phyloP scores from a whole-genome alignment of 108 stramenopile genomes.

The Pseudonitzschia pungens region DNA sequence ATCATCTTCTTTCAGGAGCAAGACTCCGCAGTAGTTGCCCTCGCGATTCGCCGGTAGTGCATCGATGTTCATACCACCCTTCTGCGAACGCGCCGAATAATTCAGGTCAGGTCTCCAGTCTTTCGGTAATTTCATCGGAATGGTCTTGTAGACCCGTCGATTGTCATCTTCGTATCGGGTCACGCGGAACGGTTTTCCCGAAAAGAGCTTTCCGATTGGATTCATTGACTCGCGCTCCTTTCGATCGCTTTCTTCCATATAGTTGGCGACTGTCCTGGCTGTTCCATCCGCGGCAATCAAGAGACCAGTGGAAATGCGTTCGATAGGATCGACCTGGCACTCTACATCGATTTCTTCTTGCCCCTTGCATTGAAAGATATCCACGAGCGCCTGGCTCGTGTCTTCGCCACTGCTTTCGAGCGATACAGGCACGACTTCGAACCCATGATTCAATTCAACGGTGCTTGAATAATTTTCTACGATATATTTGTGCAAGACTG shows the following conservation, averaged over 20 bases:
- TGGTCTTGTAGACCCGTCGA: slow-evolving; percentile 81
- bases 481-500: slow-evolving; percentile 67
- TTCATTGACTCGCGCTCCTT: slow-evolving; percentile 39
- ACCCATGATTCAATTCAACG: slow-evolving; percentile 57
- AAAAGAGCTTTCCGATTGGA: slow-evolving; percentile 38
- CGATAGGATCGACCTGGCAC: slow-evolving; percentile 1
- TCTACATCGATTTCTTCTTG: slow-evolving; percentile 12
- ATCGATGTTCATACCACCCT: slow-evolving; percentile 71
- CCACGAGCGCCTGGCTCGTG: neutral
- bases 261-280: slow-evolving; percentile 63
- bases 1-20: slow-evolving; percentile 75
- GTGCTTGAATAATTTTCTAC: slow-evolving; percentile 40
- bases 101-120: slow-evolving; percentile 81
- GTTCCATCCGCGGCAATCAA: slow-evolving; percentile 79
- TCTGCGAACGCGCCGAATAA: slow-evolving; percentile 72
- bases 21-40: slow-evolving; percentile 74
- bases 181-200: slow-evolving; percentile 53
- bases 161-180: slow-evolving; percentile 66
- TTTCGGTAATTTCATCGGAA: slow-evolving; percentile 69
- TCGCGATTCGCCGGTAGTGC: slow-evolving; percentile 78
- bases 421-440: slow-evolving; percentile 58
- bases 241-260: slow-evolving; percentile 57
- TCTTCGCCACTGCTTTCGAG: slow-evolving; percentile 32
- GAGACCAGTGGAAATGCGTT: slow-evolving; percentile 38
- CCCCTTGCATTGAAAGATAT: slow-evolving; percentile 24